phyloP scores from a whole-genome alignment of 306 rosid genomes.

The Castanospermum australe region DNA sequence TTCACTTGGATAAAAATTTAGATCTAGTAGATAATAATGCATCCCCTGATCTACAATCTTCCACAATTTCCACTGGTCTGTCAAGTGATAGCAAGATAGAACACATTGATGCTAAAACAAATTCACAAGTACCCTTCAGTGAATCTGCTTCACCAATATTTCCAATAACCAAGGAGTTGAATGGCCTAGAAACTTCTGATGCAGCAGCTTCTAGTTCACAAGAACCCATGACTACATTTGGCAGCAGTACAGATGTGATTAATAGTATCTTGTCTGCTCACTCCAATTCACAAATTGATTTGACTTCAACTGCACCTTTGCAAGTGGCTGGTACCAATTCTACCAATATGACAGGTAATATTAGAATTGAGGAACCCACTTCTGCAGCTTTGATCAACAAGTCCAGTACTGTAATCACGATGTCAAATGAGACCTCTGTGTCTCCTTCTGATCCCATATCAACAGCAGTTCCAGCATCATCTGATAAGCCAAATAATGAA shows the following conservation, averaged over 20 bases:
- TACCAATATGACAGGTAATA: conserved; percentile 26
- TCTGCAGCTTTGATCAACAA: conserved; percentile 26
- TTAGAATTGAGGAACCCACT: conserved; percentile 25
- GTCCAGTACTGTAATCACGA: conserved; percentile 25
- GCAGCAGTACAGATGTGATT: not conserved
- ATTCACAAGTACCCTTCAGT: conserved; percentile 18
- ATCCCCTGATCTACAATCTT: conserved; percentile 22
- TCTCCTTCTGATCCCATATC: conserved; percentile 39
- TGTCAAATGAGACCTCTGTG: conserved; percentile 32
- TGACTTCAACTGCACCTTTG: conserved; percentile 3
- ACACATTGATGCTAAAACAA: not conserved
- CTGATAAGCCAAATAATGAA: conserved; percentile 28
- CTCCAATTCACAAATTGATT: conserved; percentile 34
- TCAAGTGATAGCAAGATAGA: not conserved
- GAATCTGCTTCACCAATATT: not conserved
- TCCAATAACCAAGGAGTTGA: conserved; percentile 24
- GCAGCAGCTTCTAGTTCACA: conserved; percentile 15
- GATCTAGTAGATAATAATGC: conserved; percentile 38
- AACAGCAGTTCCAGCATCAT: conserved; percentile 27
- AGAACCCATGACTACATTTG: conserved; percentile 11
- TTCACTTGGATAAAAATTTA: conserved; percentile 19
- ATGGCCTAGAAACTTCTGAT: conserved; percentile 1
- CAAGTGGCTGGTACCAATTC: conserved; percentile 2
- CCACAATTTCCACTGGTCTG: conserved; percentile 16
- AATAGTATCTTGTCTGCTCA: conserved; percentile 30